Evolutionary conservation across 2,329 filamentous ascomycete genomes (phyloP), one percentile per base, ranked within the genome.

Genomic region (Fusarium metavorans): DNA sequence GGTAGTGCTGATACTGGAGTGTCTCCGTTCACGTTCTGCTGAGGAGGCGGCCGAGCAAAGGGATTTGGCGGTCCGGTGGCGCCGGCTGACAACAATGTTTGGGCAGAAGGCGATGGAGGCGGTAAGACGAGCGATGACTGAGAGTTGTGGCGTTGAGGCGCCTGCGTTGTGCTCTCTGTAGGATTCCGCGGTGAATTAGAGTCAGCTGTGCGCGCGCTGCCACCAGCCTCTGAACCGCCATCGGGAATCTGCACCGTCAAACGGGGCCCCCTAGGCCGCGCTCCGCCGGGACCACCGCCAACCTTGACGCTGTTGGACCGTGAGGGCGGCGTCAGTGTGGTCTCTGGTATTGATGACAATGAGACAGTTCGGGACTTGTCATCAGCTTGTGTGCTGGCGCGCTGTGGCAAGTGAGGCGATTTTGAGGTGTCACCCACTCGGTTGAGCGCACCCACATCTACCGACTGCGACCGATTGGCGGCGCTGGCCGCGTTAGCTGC

Each of bases 231-330:
- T 11, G 95, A 97, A 45, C 92, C 91, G 79, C 97, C 97, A 75
- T 95, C 96, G 0, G 97, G 97, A 78, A 99, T 99, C 80, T 98
- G 95, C 6, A 99, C 95, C 77, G 94, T 98, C 56, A 99, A 87
- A 63, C 94, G 91, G 4, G 97, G 97, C 8, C 83, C 82, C 63
- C 95, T 90, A 9, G 97, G 95, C 64, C 95, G 90, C 78, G 94
- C 92, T 10, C 91, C 91, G 65, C 90, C 91, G 11, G 89, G 85
- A 66, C 76, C 66, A 6, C 78, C 76, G 13, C 88, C 84, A 27
- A 90, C 85, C 74, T 92, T 90, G 68, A 93, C 85, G 74, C 94
- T 97, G 80, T 94, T 95, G n/a, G 93, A 92, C 41, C 94, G 89
- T 23, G 92, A 92, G 0, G 94, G 94, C 8, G 94, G 93, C 11